Percentiles rank a stretch among this genome's conserved stretches.
Conservation (phyloP, 768 basidiomycete genomes). For the Suillus occidentalis region DNA sequence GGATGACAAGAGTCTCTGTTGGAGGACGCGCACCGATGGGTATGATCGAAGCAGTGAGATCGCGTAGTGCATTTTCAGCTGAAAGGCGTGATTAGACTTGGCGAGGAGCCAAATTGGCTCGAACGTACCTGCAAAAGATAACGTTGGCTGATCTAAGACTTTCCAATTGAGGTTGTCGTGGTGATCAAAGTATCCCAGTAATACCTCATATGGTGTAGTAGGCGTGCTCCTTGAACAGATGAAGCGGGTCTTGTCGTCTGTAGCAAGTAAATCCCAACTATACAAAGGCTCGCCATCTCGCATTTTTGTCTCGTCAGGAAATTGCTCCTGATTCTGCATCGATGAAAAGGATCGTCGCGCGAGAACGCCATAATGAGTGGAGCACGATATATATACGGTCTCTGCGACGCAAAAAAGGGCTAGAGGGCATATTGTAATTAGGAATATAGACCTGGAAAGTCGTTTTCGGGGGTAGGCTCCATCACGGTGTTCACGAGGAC, state of each 20-base stretch:
- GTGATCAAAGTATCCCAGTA: constrained; percentile 43
- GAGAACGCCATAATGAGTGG: constrained; percentile 55
- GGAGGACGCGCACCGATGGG: constrained; percentile 50
- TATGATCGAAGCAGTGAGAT: constrained; percentile 44
- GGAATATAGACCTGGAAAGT: constrained; percentile 67
- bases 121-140: constrained; percentile 44
- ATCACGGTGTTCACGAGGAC: constrained; percentile 44
- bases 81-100: neutral
- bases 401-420: constrained; percentile 37
- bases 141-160: constrained; percentile 42
- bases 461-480: constrained; percentile 28
- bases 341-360: constrained; percentile 50
- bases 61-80: constrained; percentile 46
- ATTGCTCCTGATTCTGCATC: constrained; percentile 41
- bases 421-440: constrained; percentile 43
- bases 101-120: neutral
- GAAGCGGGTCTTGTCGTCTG: constrained; percentile 42
- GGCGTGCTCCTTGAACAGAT: constrained; percentile 53
- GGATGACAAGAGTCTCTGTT: constrained; percentile 54
- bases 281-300: constrained; percentile 26
- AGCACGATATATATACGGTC: constrained; percentile 36
- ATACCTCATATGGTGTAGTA: constrained; percentile 45
- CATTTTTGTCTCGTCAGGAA: constrained; percentile 28
- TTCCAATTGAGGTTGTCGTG: constrained; percentile 32
- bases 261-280: constrained; percentile 57